phyloP scores from a whole-genome alignment of 2,329 filamentous ascomycete genomes.

The Thelonectria blattea region DNA sequence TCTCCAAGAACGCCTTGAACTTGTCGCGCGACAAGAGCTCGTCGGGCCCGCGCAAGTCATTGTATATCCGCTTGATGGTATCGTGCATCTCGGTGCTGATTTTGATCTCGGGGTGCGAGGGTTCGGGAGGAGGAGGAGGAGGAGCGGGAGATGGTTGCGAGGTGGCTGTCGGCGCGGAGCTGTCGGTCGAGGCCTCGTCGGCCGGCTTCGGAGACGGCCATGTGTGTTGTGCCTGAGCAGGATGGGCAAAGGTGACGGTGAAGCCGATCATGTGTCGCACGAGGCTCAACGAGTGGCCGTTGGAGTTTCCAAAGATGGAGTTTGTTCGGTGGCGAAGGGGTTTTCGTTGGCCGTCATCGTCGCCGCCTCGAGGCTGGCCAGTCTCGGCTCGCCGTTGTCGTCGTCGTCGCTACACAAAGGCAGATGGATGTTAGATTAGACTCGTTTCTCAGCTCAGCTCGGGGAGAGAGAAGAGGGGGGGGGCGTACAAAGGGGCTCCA shows the following conservation, averaged over 20 bases:
- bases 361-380: conserved; percentile 16
- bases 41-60: conserved; percentile 48
- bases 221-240: conserved; percentile 34
- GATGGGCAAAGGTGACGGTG: conserved; percentile 41
- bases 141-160: neutral
- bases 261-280: conserved; percentile 44
- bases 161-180: conserved; percentile 14
- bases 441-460: neutral
- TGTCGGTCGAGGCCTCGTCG: conserved; percentile 37
- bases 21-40: conserved; percentile 41
- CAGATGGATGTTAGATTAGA: neutral
- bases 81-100: conserved; percentile 57
- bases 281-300: conserved; percentile 40
- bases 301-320: conserved; percentile 48
- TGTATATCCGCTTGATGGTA: conserved; percentile 56
- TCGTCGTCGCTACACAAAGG: neutral
- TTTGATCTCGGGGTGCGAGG: conserved; percentile 42
- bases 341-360: conserved; percentile 17
- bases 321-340: conserved; percentile 45
- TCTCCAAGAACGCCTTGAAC: conserved; percentile 57
- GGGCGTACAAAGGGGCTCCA: conserved; percentile 33
- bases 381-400: conserved; percentile 21
- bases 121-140: neutral
- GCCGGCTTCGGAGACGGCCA: conserved; percentile 26
- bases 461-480: too few relatives aligned